phyloP scores from a whole-genome alignment of 345 rosid species.

The Angophora floribunda region DNA sequence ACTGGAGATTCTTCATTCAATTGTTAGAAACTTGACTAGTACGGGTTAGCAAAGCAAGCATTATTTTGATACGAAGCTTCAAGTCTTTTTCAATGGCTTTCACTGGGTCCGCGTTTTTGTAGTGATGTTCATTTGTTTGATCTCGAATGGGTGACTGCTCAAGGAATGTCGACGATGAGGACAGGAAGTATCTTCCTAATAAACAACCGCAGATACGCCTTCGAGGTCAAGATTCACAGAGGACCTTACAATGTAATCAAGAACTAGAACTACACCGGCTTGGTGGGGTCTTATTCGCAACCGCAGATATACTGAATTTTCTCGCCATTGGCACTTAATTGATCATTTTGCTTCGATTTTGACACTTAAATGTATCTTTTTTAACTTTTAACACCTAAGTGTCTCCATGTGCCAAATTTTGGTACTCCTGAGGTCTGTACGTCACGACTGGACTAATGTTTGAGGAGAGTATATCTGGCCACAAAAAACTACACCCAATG shows the following conservation, averaged over 20 bases:
- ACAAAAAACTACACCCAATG: too few relatives aligned
- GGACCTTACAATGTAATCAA: rapidly evolving
- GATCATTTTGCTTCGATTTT: too few relatives aligned
- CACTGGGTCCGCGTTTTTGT: background rate
- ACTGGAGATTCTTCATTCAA: background rate
- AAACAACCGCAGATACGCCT: background rate
- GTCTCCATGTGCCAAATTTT: too few relatives aligned
- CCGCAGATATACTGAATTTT: too few relatives aligned
- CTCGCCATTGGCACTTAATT: too few relatives aligned
- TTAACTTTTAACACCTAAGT: too few relatives aligned
- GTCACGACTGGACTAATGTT: too few relatives aligned
- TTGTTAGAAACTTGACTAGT: background rate
- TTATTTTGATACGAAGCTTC: background rate
- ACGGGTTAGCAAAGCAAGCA: background rate
- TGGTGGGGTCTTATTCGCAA: background rate
- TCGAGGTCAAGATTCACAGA: background rate
- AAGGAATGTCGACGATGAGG: background rate
- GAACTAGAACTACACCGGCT: background rate
- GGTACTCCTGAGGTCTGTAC: too few relatives aligned
- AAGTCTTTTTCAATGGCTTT: too few relatives aligned
- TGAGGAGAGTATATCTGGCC: too few relatives aligned
- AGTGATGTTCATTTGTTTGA: background rate
- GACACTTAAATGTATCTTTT: too few relatives aligned
- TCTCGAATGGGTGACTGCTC: background rate
- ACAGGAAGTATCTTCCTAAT: background rate